Evolutionary conservation across 169 alveolate species (phyloP).

Genomic region (Eimeria zaria): DNA sequence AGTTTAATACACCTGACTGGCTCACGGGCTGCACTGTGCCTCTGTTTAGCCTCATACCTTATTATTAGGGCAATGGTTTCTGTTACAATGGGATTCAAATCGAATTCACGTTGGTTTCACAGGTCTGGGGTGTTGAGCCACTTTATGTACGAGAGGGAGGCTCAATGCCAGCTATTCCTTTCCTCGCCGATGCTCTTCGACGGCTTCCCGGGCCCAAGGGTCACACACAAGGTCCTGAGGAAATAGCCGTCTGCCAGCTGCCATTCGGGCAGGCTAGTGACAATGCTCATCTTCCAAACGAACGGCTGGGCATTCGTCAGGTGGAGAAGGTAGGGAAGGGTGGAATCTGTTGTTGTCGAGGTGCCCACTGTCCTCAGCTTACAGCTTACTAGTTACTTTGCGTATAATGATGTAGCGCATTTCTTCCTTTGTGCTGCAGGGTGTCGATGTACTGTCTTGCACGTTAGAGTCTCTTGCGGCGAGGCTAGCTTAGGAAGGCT

Average conservation of each 20-base stretch:
- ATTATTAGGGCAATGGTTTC: not conserved
- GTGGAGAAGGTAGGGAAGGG: conserved; percentile 60
- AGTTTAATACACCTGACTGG: not conserved
- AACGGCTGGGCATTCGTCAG: conserved; percentile 77
- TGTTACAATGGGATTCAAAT: not conserved
- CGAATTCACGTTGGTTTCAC: not conserved
- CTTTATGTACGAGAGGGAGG: conserved; percentile 84
- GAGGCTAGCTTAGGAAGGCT: not conserved
- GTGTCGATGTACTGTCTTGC: conserved; percentile 60
- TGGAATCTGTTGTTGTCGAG: not conserved
- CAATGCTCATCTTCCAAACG: conserved; percentile 84
- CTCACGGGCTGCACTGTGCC: not conserved
- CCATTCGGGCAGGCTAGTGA: conserved; percentile 86
- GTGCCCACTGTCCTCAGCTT: not conserved
- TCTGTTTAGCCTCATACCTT: not conserved
- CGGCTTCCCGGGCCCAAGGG: conserved; percentile 32
- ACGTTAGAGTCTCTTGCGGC: conserved; percentile 59
- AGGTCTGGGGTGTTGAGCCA: conserved; percentile 84
- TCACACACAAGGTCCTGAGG: not conserved
- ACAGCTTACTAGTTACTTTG: not conserved
- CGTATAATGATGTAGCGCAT: not conserved
- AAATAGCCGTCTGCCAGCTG: conserved; percentile 79
- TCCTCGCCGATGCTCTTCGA: conserved; percentile 61
- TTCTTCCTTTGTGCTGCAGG: conserved; percentile 28
- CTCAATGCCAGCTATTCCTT: conserved; percentile 83